phyloP scores from a whole-genome alignment of 1,139 yeast species.

The Magnusiomyces suaveolens region DNA sequence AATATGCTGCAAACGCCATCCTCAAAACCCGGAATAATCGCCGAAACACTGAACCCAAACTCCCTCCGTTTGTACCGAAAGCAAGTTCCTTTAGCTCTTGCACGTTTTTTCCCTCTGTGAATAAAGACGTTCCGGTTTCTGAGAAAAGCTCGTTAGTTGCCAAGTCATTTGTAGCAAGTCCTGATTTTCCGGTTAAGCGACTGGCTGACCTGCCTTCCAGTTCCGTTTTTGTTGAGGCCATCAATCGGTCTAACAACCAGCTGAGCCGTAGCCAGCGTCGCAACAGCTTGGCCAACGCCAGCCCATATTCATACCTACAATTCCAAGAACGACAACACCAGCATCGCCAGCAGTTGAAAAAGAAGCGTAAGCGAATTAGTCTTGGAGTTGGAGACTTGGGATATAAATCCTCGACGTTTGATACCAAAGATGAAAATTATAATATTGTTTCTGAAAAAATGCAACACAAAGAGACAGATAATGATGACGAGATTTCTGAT shows the following conservation, averaged over 20 bases:
- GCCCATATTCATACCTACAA: not conserved
- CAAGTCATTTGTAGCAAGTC: too few species aligned
- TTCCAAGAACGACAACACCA: not conserved
- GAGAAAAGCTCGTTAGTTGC: too few species aligned
- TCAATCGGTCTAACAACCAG: not conserved
- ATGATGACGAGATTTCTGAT: too few species aligned
- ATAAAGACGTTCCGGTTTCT: too few species aligned
- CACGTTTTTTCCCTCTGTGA: too few species aligned
- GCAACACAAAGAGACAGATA: not conserved
- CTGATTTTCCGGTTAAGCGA: not conserved
- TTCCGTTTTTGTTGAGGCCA: not conserved
- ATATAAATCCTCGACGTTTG: not conserved
- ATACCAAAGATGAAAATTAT: not conserved
- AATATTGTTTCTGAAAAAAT: not conserved
- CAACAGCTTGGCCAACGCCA: not conserved
- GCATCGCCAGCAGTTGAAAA: not conserved
- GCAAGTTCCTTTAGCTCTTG: too few species aligned
- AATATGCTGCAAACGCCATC: not conserved
- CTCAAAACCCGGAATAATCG: not conserved
- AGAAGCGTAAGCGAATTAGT: not conserved
- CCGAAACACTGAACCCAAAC: not conserved
- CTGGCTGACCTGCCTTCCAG: not conserved
- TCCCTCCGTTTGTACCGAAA: too few species aligned
- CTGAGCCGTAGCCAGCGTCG: not conserved
- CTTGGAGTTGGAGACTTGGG: not conserved